Evolutionary conservation across 2,329 filamentous ascomycete genomes (phyloP).

Genomic region (Fusarium denticulatum): DNA sequence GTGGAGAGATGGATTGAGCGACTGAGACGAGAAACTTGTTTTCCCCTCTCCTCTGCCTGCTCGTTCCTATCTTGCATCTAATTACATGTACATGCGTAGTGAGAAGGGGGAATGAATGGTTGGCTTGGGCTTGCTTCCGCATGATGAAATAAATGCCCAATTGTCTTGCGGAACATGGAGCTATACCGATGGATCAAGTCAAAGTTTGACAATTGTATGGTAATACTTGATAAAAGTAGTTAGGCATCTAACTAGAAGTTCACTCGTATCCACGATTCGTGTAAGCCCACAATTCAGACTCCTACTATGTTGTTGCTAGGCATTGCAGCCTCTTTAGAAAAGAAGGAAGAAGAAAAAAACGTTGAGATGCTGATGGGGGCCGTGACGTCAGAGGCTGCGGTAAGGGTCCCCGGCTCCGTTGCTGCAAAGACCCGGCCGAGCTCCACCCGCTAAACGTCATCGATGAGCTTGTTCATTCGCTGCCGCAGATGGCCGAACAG

Average conservation of each 20-base stretch:
- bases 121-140: neutral
- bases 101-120: neutral
- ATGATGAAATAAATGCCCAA: conserved; percentile 20
- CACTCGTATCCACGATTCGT: neutral
- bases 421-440: conserved; percentile 38
- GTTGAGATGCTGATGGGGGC: conserved; percentile 13
- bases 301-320: neutral
- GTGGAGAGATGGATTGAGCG: neutral
- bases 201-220: neutral
- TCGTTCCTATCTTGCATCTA: neutral
- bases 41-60: neutral
- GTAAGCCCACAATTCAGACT: conserved; percentile 1
- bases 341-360: conserved; percentile 15
- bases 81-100: neutral
- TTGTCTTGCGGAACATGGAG: neutral
- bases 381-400: conserved; percentile 45
- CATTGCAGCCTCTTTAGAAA: neutral
- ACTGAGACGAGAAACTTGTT: conserved; percentile 20
- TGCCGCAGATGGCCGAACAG: conserved; percentile 18
- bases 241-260: neutral
- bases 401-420: conserved; percentile 38
- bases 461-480: conserved; percentile 33
- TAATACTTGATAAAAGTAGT: neutral
- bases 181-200: conserved; percentile 8
- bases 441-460: conserved; percentile 41